These are phyloP conservation scores for Scutellospora calospora DNA, from an alignment of 371 early-diverging fungal genomes.

Conservation along the genomic window DNA sequence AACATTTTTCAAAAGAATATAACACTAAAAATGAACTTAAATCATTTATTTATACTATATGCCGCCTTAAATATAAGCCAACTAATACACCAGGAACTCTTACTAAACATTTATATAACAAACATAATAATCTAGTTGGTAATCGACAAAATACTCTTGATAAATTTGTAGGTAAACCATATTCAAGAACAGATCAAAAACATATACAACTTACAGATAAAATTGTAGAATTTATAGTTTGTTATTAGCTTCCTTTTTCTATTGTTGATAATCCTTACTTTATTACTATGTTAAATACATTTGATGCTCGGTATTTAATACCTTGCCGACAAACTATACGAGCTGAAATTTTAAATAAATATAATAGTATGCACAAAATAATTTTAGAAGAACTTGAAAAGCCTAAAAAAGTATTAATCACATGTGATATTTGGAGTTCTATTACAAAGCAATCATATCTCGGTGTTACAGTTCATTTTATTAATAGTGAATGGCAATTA, in stretches of 20 bases:
- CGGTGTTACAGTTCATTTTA: neutral
- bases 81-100: slow-evolving; percentile 18
- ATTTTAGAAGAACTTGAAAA: too few relatives aligned
- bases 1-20: slow-evolving; percentile 29
- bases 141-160: too few relatives aligned
- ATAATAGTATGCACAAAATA: neutral
- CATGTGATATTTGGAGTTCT: neutral
- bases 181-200: too few relatives aligned
- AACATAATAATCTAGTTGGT: neutral
- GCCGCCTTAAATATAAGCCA: slow-evolving; percentile 6
- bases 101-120: neutral
- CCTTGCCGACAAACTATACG: neutral
- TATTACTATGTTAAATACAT: neutral
- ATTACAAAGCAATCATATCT: slow-evolving; percentile 2
- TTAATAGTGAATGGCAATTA: slow-evolving; percentile 9
- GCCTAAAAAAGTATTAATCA: neutral
- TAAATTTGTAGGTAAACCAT: too few relatives aligned
- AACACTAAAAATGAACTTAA: neutral
- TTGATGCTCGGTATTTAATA: neutral
- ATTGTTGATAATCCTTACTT: too few relatives aligned
- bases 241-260: too few relatives aligned
- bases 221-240: too few relatives aligned
- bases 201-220: too few relatives aligned
- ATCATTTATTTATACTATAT: neutral
- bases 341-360: neutral